Evolutionary conservation across 2,329 filamentous ascomycete species (phyloP).

Genomic region (Lachnellula suecica): DNA sequence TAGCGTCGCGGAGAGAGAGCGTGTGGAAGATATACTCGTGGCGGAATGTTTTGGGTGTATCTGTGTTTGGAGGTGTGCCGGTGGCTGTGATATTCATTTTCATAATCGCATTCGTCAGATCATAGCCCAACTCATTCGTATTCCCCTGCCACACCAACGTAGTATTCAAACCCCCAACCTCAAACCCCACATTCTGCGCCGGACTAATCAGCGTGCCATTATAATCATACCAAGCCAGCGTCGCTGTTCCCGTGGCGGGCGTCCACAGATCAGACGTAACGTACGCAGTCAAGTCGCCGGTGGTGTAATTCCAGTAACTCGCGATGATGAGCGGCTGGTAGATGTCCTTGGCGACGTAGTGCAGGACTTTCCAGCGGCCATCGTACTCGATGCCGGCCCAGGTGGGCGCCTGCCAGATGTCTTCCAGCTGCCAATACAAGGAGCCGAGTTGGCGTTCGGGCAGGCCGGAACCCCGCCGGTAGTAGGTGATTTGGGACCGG

Average conservation of each 20-base stretch:
- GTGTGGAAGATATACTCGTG: conserved; percentile 21
- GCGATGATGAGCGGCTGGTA: conserved; percentile 60
- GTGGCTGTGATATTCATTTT: conserved; percentile 21
- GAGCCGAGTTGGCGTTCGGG: conserved; percentile 58
- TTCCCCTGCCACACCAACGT: conserved; percentile 17
- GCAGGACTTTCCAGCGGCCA: conserved; percentile 61
- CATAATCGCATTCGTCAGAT: conserved; percentile 15
- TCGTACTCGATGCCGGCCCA: conserved; percentile 65
- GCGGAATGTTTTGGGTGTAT: conserved; percentile 9
- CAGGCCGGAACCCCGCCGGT: conserved; percentile 56
- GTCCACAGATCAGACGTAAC: conserved; percentile 59
- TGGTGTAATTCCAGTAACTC: conserved; percentile 51
- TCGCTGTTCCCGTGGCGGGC: conserved; percentile 43
- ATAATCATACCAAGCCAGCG: conserved; percentile 51
- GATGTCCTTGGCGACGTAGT: conserved; percentile 56
- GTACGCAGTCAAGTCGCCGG: conserved; percentile 50
- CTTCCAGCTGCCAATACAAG: conserved; percentile 66
- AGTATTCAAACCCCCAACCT: conserved; percentile 22
- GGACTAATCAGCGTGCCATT: conserved; percentile 40
- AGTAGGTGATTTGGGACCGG: conserved; percentile 59
- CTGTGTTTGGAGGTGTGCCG: conserved; percentile 15
- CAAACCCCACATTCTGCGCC: conserved; percentile 7
- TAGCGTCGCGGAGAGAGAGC: conserved; percentile 10
- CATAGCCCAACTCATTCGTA: conserved; percentile 10
- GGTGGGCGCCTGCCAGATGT: conserved; percentile 63